Evolutionary conservation across 1,284 basidiomycete species (phyloP).

Genomic region (Wallemia ichthyophaga): DNA sequence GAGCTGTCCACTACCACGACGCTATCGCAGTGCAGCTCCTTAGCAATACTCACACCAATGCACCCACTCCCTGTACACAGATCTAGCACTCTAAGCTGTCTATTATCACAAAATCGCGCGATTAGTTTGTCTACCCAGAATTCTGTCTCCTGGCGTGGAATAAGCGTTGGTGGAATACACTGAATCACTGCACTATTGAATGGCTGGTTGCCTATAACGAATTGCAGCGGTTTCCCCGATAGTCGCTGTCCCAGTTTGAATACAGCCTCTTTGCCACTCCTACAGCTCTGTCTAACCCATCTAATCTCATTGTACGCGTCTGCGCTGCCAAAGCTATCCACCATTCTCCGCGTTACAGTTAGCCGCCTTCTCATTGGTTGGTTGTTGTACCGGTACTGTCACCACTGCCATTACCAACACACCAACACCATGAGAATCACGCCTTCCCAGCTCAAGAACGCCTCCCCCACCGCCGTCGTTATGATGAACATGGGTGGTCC

Average conservation of each 20-base stretch:
- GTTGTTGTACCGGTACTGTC: no score
- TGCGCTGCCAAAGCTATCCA: neutral
- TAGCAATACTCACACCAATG: neutral
- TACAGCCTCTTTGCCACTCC: neutral
- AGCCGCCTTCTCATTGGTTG: neutral
- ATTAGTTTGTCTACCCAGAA: neutral
- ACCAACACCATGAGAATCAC: no score
- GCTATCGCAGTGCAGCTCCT: neutral
- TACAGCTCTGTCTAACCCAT: neutral
- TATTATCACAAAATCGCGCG: neutral
- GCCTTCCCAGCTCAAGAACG: no score
- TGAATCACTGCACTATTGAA: neutral
- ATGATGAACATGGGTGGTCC: constrained; percentile 99
- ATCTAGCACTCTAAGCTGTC: neutral
- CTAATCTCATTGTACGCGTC: neutral
- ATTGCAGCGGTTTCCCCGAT: neutral
- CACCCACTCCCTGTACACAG: neutral
- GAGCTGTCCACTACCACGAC: neutral
- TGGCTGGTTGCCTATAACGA: neutral
- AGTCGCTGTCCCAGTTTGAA: neutral
- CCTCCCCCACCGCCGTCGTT: constrained; percentile 23
- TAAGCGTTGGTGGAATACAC: neutral
- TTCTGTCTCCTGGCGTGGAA: neutral
- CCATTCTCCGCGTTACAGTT: neutral
- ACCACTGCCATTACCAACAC: no score